Evolutionary conservation across 768 basidiomycete genomes (phyloP).

Genomic region (Gloeophyllum trabeum): DNA sequence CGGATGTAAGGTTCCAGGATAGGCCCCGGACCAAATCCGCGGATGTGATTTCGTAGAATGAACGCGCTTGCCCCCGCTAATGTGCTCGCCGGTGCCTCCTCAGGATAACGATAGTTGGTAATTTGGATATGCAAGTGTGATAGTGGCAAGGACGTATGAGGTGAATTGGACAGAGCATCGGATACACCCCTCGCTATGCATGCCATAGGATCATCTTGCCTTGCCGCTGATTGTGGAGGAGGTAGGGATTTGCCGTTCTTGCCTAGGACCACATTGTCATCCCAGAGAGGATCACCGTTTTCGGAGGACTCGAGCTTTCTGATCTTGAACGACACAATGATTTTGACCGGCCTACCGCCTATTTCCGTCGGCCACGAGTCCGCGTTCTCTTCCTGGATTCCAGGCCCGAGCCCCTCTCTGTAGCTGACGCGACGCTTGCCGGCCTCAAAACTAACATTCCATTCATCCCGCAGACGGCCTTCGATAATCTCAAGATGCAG

Average conservation of each 20-base stretch:
- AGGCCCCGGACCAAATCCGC: slow-evolving; percentile 54
- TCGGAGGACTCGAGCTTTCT: slow-evolving; percentile 44
- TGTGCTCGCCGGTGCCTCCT: slow-evolving; percentile 32
- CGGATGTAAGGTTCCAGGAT: slow-evolving; percentile 71
- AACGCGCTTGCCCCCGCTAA: slow-evolving; percentile 55
- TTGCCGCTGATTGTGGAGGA: slow-evolving; percentile 35
- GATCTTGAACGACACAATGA: slow-evolving; percentile 44
- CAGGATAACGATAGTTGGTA: slow-evolving; percentile 28
- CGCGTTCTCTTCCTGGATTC: slow-evolving; percentile 16
- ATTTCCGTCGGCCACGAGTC: slow-evolving; percentile 54
- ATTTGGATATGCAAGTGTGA: slow-evolving; percentile 54
- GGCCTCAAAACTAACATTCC: slow-evolving; percentile 67
- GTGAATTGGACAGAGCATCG: slow-evolving; percentile 66
- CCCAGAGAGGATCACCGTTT: slow-evolving; percentile 58
- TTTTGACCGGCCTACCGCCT: slow-evolving; percentile 39
- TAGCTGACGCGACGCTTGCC: slow-evolving; percentile 73
- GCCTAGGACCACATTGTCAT: slow-evolving; percentile 65
- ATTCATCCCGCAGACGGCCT: slow-evolving; percentile 71
- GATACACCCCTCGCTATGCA: slow-evolving; percentile 59
- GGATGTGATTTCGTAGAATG: slow-evolving; percentile 51
- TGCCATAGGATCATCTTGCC: slow-evolving; percentile 30
- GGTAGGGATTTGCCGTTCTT: slow-evolving; percentile 37
- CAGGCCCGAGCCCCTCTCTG: slow-evolving; percentile 44
- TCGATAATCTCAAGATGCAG: slow-evolving; percentile 87
- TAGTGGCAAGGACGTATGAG: slow-evolving; percentile 63